Conservation (phyloP, 2,329 filamentous ascomycete species). For the Lomentospora prolificans region DNA sequence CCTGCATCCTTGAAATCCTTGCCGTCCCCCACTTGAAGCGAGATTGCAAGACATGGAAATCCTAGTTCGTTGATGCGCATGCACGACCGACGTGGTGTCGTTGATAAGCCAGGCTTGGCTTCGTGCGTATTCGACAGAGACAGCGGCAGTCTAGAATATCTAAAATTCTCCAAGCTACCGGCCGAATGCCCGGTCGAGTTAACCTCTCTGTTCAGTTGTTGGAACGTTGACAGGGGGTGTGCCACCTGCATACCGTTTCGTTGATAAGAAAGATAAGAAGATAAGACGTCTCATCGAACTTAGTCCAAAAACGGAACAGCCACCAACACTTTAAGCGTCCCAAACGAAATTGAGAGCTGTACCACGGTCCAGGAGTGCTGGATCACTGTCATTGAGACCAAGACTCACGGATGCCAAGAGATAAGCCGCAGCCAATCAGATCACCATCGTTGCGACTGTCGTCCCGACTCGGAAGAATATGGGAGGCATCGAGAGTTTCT, state of each 20-base stretch:
- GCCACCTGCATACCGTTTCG: too few relatives aligned
- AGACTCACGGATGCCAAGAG: constrained; percentile 1
- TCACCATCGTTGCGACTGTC: not conserved
- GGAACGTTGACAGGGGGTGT: not conserved
- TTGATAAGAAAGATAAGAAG: not conserved
- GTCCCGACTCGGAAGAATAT: not conserved
- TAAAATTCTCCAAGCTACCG: not conserved
- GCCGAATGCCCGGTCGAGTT: not conserved
- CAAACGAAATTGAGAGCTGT: not conserved
- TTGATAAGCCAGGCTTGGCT: not conserved
- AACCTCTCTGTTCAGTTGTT: not conserved
- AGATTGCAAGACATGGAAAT: not conserved
- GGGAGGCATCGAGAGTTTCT: not conserved
- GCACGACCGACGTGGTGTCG: not conserved
- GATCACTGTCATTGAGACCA: too few relatives aligned
- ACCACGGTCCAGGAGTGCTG: too few relatives aligned
- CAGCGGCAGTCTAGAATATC: not conserved
- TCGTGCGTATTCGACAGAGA: not conserved
- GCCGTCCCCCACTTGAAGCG: not conserved
- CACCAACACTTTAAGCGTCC: not conserved
- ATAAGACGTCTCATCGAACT: not conserved
- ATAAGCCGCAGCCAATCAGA: not conserved
- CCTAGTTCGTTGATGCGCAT: not conserved
- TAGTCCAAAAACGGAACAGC: not conserved
- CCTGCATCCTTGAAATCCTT: not conserved